phyloP scores from a whole-genome alignment of 352 stramenopile genomes.

The Stramenopiles sp. region DNA sequence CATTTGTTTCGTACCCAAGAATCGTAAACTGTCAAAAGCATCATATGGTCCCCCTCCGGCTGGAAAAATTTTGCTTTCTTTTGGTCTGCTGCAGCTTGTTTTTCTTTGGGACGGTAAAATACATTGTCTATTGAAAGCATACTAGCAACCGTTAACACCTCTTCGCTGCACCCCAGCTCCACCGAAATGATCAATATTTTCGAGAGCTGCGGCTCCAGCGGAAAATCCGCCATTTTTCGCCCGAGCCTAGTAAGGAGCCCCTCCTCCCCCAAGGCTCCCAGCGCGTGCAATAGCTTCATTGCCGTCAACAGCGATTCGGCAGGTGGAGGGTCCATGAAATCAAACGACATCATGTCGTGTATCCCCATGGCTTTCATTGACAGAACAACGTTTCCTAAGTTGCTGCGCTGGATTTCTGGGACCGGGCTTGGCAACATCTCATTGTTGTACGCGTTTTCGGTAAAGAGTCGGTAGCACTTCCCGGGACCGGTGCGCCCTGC shows the following conservation, averaged over 20 bases:
- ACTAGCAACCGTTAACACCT: slow-evolving; percentile 95
- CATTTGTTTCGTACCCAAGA: slow-evolving; percentile 92
- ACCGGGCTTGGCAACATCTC: slow-evolving; percentile 92
- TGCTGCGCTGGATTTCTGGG: slow-evolving; percentile 96
- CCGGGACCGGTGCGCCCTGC: slow-evolving; percentile 91
- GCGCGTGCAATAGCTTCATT: slow-evolving; percentile 87
- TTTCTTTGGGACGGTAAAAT: slow-evolving; percentile 96
- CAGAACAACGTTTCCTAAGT: slow-evolving; percentile 92
- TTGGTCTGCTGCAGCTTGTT: slow-evolving; percentile 93
- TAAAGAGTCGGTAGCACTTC: slow-evolving; percentile 99
- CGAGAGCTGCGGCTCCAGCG: slow-evolving; percentile 90
- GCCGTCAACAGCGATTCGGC: slow-evolving; percentile 86
- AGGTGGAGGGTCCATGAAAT: slow-evolving; percentile 97
- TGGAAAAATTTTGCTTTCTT: slow-evolving; percentile 98
- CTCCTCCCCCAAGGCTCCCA: slow-evolving; percentile 95
- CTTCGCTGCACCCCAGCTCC: slow-evolving; percentile 88
- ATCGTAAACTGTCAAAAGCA: slow-evolving; percentile 90
- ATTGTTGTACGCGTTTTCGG: slow-evolving; percentile 88
- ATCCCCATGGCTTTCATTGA: slow-evolving; percentile 99
- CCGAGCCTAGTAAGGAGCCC: slow-evolving; percentile 70
- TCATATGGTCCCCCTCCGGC: slow-evolving; percentile 94
- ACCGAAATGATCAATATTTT: slow-evolving; percentile 96
- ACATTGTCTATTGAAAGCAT: slow-evolving; percentile 96
- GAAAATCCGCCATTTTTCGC: slow-evolving; percentile 98
- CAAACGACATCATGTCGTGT: slow-evolving; percentile 94